Base-by-base conservation (phyloP, 495 filamentous ascomycete species). In the Penicillium turbatum region DNA sequence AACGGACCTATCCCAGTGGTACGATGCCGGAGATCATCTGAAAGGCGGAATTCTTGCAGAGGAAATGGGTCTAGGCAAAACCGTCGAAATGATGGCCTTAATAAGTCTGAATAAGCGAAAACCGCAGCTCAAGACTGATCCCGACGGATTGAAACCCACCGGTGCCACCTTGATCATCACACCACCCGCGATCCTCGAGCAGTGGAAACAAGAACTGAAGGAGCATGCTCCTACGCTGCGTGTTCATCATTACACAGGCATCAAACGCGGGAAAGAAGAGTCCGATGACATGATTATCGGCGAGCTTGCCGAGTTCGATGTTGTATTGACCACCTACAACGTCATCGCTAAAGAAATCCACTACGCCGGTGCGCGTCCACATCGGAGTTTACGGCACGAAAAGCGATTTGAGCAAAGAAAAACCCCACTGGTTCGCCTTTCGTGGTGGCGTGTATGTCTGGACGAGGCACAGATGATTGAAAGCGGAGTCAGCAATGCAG, bases 391-490 rank as follows among this genome's bases (percentile, higher is more conserved):
- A 55, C 83, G 93, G 16, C 74, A 85, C 26, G 67, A 76, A 49
- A 84, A 84, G 56, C 81, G 81, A 49, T 87, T 90, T 54, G 77
- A 85, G 43, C 77, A 82, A 19, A 77, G 77, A 21, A 83, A 79
- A 24, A 90, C 88, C 4, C 92, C 93, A 0, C 68, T 98, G 7
- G 82, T 89, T 29, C 76, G 86, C 32, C 78, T 96, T 4, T 82
- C 75, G 9, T 98, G 93, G 92, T 96, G 91, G 90, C 81, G 93
- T 27, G 83, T 96, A 2, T 92, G 90, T 54, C 80, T 97, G 3
- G 93, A 98, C 63, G 93, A 97, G 68, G 93, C 91, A 2, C 93
- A 98, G 65, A 96, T 96, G 87, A 81, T 97, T 31, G 92, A 96
- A 51, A 90, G 82, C 55, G 90, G 89, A 44, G 82, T 92, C 7